Evolutionary conservation across 2,329 filamentous ascomycete genomes (phyloP), one percentile per base, ranked within the genome.

Genomic region (Cryoendolithus antarcticus): DNA sequence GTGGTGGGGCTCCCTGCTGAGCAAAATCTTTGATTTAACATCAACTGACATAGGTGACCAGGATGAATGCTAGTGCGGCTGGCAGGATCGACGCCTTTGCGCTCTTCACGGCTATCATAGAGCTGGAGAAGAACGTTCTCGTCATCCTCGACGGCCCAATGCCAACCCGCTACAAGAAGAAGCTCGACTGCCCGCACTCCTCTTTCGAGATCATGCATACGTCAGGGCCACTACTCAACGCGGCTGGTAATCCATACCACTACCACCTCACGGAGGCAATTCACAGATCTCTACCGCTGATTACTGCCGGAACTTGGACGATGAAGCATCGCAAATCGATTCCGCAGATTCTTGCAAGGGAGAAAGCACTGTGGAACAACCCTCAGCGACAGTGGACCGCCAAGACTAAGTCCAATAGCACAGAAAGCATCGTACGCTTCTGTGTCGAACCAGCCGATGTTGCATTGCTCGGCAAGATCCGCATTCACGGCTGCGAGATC

Each of bases 61-160:
- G 32, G 32, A 37, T 24, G 21, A n/a, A 21, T 9, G 8, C 32
- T 31, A 4, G 32, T 34, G 4, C n/a, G 13, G 10, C 27, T 6
- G 2, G 24, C 10, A 30, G 5, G 4, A 38, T 41, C 31, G 34
- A 41, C 12, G 39, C 39, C 4, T 15, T 21, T 29, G 10, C 37
- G 9, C 21, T 38, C 9, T 33, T 41, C 8, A 1, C 9, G 15
- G n/a, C 9, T 9, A 31, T 21, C 9, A 35, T 30, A 19, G 11
- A 6, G 1, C 30, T 28, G 2, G 4, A 11, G 3, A 4, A 32
- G 2, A 31, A 41, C 13, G 30, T 21, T 27, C 13, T 30, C 10
- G n/a, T 37, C 9, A 33, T 41, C 13, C 12, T 38, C 10, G 35
- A 41, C 31, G 33, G 35, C 10, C 34, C 30, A 9, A n/a, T 41